Base-by-base conservation (phyloP, 257 asterid species). In the Penstemon eatonii region DNA sequence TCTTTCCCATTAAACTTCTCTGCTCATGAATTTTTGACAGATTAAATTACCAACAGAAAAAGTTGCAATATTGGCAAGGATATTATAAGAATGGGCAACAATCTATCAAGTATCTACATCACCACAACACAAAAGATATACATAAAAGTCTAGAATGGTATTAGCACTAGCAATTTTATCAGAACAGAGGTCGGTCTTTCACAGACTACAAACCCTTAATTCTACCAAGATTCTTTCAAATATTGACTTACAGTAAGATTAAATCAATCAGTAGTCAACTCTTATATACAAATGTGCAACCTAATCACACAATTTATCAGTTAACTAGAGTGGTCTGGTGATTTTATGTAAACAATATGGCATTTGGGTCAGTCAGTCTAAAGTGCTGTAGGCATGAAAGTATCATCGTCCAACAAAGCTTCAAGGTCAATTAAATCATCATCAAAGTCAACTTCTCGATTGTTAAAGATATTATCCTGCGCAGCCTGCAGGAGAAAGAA, bases 341-440 rank as follows among this genome's bases (percentile, higher is more conserved):
- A 12, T 49, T 49, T 49, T 49, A 49, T 15, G 4, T 15, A 8
- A 49, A 10, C 33, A 25, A 25, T 25, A 25, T 25, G 33, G 33
- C 33, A 25, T 25, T 25, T 25, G 33, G 33, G 33, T 25, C 33
- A 25, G 33, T 25, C 33, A 25, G 3, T 49, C 54, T 49, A 49
- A 49, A 49, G 54, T 49, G 54, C 54, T 61, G 76, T 59, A 42
- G 81, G 62, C 90, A 84, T 82, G 72, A 78, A 76, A 55, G 83
- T 79, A 38, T 90, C 97, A 45, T 90, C 96, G 6, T 80, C 89
- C 80, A 90, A 77, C 62, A 92, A 69, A 50, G 88, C 87, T 74
- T 82, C 91, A 65, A 92, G 78, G 73, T 88, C 91, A 4, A 92
- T 77, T 53, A 92, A 61, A 62, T 92, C 96, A 33, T 85, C 87